Evolutionary conservation across 306 rosid genomes (phyloP), one percentile per base, ranked within the genome.

Genomic region (Nissolia schottii): DNA sequence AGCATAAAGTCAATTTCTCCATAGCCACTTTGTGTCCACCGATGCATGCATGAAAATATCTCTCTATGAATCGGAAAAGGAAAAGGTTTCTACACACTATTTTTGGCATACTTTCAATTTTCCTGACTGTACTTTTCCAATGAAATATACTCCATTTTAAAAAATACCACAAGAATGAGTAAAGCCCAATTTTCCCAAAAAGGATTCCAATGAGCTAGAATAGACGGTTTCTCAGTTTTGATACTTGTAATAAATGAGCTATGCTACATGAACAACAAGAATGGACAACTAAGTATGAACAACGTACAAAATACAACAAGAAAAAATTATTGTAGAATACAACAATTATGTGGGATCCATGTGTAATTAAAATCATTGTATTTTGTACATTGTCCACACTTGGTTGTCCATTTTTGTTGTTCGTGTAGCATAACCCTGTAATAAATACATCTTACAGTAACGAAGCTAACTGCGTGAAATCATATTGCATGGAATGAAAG

Each of bases 391-490:
- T n/a, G n/a, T n/a, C n/a, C n/a, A n/a, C n/a, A n/a, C n/a, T n/a
- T n/a, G n/a, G n/a, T n/a, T n/a, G n/a, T n/a, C n/a, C n/a, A n/a
- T n/a, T n/a, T n/a, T n/a, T n/a, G n/a, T n/a, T n/a, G n/a, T n/a
- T n/a, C n/a, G n/a, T n/a, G n/a, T n/a, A n/a, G n/a, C n/a, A n/a
- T n/a, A n/a, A n/a, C n/a, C n/a, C n/a, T n/a, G 8, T 15, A 45
- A 45, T 15, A 45, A 34, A 25, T 14, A 64, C 15, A 35, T 57
- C 34, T 56, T 18, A 24, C 14, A 27, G 51, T 19, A 54, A 70
- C 8, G 27, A 76, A 70, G 22, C 70, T 50, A 67, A 48, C 51
- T 67, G 46, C 24, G 25, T 25, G 64, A 37, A 46, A 75, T 59
- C 35, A 40, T 18, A 23, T 57, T 18, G 61, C 71, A 56, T 38